Base-by-base conservation (phyloP, 495 filamentous ascomycete genomes). In the Aspergillus haitiensis region DNA sequence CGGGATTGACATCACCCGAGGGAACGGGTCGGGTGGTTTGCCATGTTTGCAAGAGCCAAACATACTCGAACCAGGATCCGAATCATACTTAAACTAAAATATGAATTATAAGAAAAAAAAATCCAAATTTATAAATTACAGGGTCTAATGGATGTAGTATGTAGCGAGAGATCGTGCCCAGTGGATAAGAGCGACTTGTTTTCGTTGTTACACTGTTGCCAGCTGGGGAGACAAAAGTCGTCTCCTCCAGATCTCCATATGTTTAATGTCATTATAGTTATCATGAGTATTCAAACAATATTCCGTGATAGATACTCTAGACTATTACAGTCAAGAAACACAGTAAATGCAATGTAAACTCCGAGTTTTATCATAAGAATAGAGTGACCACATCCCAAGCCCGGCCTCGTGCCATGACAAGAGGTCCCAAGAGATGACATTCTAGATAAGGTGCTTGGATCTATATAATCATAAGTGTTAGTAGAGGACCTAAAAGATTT, bases 381-480 rank as follows among this genome's bases (percentile, higher is more conserved):
- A 56, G 49, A 61, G 59, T 59, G 54, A 60, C 64, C 54, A 46
- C 61, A 62, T 45, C 48, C 52, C 32, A 55, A 39, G 59, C 39
- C 44, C 46, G 49, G 44, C 52, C 51, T 54, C 65, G 44, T 34
- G 34, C 45, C 59, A 36, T 59, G 59, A 61, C 10, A 16, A 5
- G 60, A 56, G 45, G 16, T 34, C 16, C 46, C 48, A 49, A 60
- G 36, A 36, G 44, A n/a, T 31, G 40, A 37, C 13, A 49, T 56
- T 61, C 58, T 85, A 94, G 64, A 94, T 94, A 63, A 94, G 81
- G 79, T 94, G 90, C 85, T 94, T 94, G 64, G 88, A 92, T 71
- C 82, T 84, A 49, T 18, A 21, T 34, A 40, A 16, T 8, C 0
- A 37, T 62, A 47, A 58, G 55, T 53, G 35, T 16, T 21, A 13